Evolutionary conservation across 208 protist species (phyloP).

Genomic region (Acanthamoeba healyi): DNA sequence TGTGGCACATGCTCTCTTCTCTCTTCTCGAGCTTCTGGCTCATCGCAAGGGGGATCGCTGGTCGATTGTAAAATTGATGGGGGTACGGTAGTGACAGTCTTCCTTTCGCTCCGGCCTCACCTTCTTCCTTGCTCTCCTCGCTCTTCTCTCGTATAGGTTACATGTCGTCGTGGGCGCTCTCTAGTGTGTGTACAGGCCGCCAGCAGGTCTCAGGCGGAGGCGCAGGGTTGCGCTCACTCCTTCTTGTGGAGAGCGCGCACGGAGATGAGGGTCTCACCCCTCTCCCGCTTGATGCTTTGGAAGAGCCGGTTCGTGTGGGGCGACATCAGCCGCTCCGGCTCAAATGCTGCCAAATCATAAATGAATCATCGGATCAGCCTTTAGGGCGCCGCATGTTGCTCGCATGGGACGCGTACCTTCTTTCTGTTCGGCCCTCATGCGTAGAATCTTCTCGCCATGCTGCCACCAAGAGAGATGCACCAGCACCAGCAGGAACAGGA

Average conservation of each 20-base stretch:
- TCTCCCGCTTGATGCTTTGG: constrained; percentile 27
- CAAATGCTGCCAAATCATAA: neutral
- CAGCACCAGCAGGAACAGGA: neutral
- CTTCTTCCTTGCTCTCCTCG: neutral
- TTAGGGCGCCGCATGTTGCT: too few species aligned
- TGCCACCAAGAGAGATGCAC: constrained; percentile 41
- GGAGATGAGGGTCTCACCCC: neutral
- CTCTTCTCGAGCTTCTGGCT: too few species aligned
- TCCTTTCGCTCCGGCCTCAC: neutral
- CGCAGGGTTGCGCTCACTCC: neutral
- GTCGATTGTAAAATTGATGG: too few species aligned
- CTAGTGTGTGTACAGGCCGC: neutral
- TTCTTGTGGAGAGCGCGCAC: constrained; percentile 21
- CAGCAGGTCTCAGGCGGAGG: too few species aligned
- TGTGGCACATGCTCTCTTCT: too few species aligned
- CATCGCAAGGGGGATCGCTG: too few species aligned
- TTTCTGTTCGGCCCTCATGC: constrained; percentile 9
- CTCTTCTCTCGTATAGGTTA: neutral
- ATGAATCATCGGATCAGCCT: neutral
- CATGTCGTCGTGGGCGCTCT: neutral
- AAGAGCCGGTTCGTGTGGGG: constrained; percentile 3
- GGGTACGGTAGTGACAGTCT: too few species aligned
- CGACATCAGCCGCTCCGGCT: constrained; percentile 32
- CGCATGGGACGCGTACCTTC: neutral
- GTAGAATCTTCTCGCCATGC: constrained; percentile 12